Evolutionary conservation across 208 protist genomes (phyloP), one percentile per base, ranked within the genome.

Genomic region (Leishmania mexicana): DNA sequence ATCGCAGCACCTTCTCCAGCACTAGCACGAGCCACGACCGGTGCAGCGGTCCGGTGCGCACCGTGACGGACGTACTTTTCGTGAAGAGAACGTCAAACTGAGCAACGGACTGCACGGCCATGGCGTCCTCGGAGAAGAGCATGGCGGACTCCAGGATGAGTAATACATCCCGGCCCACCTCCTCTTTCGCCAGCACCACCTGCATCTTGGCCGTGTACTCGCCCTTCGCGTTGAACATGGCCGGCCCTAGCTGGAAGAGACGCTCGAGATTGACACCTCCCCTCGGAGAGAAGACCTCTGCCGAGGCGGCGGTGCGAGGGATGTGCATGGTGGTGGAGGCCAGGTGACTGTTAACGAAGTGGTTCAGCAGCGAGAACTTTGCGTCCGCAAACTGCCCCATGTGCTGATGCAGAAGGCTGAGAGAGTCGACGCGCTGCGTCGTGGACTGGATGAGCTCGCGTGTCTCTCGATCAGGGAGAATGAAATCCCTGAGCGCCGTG

Each of bases 291-390:
- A 96, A 95, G 17, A 94, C 81, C 68, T 89, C 82, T 0, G 75
- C n/a, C 19, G 83, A 71, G n/a, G 74, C 78, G 35, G 75, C 35
- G 13, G 78, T n/a, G 15, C 89, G 85, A 1, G 93, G 90, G 74
- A 96, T 83, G 60, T 91, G 38, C 70, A 96, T 75, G 3, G 91
- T 95, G 77, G 87, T 88, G n/a, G 90, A 94, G 40, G 88, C 93
- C 38, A 96, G 53, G 21, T 91, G 88, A 65, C 83, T 91, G 47
- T 87, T 49, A 42, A 86, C 87, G 58, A 92, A 88, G 60, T 90
- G 79, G 24, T 68, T 81, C 28, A 96, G 79, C 17, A 96, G 68
- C 15, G 86, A 90, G 76, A 96, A 89, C 84, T 96, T 92, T 15
- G 92, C 67, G 49, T 85, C 79, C 38, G 71, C 78, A 8, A 85